Conservation (phyloP, 108 stramenopile species). For the Nannochloropsis oceanica region DNA sequence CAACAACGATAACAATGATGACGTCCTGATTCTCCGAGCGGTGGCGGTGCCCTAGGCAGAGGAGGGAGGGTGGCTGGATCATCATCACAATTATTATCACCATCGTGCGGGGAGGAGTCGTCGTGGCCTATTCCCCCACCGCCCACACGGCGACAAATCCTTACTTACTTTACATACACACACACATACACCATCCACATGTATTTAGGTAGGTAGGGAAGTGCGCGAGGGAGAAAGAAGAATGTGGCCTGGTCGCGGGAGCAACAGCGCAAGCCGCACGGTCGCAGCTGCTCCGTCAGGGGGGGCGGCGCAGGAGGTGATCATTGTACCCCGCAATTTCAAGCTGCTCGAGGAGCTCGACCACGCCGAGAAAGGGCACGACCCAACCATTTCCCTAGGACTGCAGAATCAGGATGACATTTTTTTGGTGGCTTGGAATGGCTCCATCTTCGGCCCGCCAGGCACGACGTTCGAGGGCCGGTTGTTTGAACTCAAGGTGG, state of each 20-base stretch:
- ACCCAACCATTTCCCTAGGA: slow-evolving; percentile 83
- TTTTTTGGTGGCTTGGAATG: slow-evolving; percentile 88
- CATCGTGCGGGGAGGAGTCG: too few species aligned
- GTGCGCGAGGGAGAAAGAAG: background rate
- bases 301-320: slow-evolving; percentile 37
- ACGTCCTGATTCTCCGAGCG: too few species aligned
- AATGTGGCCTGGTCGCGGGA: background rate
- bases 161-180: too few species aligned
- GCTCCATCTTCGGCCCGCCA: slow-evolving; percentile 76
- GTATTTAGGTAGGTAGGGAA: background rate
- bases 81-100: too few species aligned
- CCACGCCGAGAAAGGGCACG: slow-evolving; percentile 69
- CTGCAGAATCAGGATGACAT: slow-evolving; percentile 82
- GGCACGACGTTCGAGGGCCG: slow-evolving; percentile 82
- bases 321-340: slow-evolving; percentile 91
- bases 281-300: background rate
- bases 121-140: too few species aligned
- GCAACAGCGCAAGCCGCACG: background rate
- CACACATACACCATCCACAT: background rate
- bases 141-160: too few species aligned
- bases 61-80: too few species aligned
- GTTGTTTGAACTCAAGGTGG: slow-evolving; percentile 75
- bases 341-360: slow-evolving; percentile 97
- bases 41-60: too few species aligned
- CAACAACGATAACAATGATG: too few species aligned